These are phyloP conservation scores for Leccinum truebloodii DNA, from an alignment of 768 basidiomycete species.

Conservation along the genomic window DNA sequence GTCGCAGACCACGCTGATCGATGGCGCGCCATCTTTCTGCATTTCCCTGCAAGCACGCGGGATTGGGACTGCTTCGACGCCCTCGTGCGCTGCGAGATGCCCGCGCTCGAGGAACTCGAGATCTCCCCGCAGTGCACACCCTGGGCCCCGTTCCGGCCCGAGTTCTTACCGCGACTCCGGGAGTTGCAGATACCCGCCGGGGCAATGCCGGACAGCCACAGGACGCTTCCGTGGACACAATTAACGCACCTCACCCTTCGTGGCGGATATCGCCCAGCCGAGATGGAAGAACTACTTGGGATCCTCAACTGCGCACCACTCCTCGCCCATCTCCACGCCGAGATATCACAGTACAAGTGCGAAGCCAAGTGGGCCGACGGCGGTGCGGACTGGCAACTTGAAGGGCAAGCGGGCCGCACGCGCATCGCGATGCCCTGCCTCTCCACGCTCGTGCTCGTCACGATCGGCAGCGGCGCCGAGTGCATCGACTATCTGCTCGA, in stretches of 20 bases:
- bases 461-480: slow-evolving; percentile 31
- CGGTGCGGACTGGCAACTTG: not conserved
- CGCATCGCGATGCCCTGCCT: slow-evolving; percentile 33
- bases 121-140: slow-evolving; percentile 34
- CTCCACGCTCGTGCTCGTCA: slow-evolving; percentile 32
- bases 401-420: not conserved
- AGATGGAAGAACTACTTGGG: slow-evolving; percentile 26
- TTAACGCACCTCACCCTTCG: slow-evolving; percentile 34
- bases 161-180: slow-evolving; percentile 23
- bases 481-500: slow-evolving; percentile 30
- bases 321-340: slow-evolving; percentile 31
- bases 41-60: slow-evolving; percentile 29
- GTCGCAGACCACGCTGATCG: slow-evolving; percentile 27
- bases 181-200: slow-evolving; percentile 34
- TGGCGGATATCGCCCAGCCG: slow-evolving; percentile 30
- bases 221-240: slow-evolving; percentile 35
- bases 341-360: slow-evolving; percentile 33
- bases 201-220: slow-evolving; percentile 33
- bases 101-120: slow-evolving; percentile 33
- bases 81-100: slow-evolving; percentile 26
- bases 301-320: slow-evolving; percentile 29
- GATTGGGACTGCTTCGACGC: slow-evolving; percentile 31
- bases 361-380: slow-evolving; percentile 33
- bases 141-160: slow-evolving; percentile 33
- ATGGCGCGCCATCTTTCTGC: slow-evolving; percentile 34